phyloP scores from a whole-genome alignment of 306 rosid genomes.

The Vachellia pachyceras region DNA sequence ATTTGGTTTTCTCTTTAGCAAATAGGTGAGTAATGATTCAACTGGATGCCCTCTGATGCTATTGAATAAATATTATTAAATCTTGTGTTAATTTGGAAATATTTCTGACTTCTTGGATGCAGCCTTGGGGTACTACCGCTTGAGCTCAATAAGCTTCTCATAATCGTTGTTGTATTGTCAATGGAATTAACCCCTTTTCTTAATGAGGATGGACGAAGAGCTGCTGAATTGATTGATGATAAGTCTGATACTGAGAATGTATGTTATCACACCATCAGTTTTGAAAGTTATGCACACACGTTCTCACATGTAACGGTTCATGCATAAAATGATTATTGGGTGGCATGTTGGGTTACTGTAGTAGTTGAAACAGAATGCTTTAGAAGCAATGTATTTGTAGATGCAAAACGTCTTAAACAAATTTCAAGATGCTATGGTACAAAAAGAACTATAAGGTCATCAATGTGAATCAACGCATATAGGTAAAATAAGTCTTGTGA shows the following conservation, averaged over 20 bases:
- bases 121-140: conserved; percentile 99
- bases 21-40: conserved; percentile 62
- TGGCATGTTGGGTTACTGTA: conserved; percentile 17
- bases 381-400: conserved; percentile 16
- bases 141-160: conserved; percentile 96
- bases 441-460: neutral
- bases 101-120: conserved; percentile 46
- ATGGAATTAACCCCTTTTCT: conserved; percentile 97
- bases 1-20: conserved; percentile 93
- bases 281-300: conserved; percentile 25
- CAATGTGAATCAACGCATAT: neutral
- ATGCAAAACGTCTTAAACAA: conserved; percentile 21
- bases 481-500: neutral
- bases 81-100: conserved; percentile 36
- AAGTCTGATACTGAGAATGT: conserved; percentile 62
- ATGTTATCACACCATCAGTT: conserved; percentile 36
- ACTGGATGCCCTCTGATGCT: conserved; percentile 15
- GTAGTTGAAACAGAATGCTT: conserved; percentile 33
- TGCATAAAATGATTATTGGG: conserved; percentile 32
- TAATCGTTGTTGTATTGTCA: conserved; percentile 95
- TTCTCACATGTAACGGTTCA: neutral
- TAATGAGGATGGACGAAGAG: conserved; percentile 95
- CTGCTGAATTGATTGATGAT: conserved; percentile 68
- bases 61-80: conserved; percentile 26
- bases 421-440: neutral